phyloP scores from a whole-genome alignment of 495 filamentous ascomycete genomes.

The Neurospora sp. region DNA sequence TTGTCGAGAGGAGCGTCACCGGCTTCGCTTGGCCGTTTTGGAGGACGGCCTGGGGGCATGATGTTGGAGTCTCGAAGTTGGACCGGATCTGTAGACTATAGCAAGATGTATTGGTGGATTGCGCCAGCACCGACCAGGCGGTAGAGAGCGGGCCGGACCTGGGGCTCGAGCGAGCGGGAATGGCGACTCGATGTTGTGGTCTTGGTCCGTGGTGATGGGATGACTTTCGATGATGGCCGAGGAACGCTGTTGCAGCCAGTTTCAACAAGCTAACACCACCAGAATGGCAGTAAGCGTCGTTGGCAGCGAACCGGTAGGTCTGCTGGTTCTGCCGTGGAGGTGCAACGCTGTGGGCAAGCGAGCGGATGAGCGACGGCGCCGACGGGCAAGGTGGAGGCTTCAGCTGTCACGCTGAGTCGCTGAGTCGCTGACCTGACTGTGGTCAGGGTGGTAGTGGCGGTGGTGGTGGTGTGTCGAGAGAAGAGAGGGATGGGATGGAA shows the following conservation, averaged over 20 bases:
- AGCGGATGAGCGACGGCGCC: not conserved
- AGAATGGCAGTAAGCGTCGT: not conserved
- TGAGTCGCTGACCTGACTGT: not conserved
- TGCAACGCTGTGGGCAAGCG: not conserved
- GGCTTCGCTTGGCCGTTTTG: conserved; percentile 33
- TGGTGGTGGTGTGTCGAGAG: not conserved
- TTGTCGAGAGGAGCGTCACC: conserved; percentile 18
- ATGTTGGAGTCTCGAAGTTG: conserved; percentile 26
- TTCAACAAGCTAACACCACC: not conserved
- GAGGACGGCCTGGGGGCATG: conserved; percentile 21
- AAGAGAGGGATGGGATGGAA: not conserved
- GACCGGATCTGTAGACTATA: conserved; percentile 10
- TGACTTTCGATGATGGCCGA: not conserved
- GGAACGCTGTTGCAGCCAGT: not conserved
- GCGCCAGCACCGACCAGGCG: not conserved
- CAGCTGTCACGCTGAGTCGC: not conserved
- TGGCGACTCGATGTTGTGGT: not conserved
- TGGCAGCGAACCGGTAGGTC: not conserved
- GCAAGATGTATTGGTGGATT: conserved; percentile 1
- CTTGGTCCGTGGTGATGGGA: conserved; percentile 7
- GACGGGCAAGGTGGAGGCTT: not conserved
- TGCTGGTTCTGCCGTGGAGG: not conserved
- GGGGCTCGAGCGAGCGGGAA: not conserved
- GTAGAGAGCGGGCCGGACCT: not conserved
- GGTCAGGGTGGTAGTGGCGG: not conserved